Base-by-base conservation (phyloP, 2,329 filamentous ascomycete genomes). In the Fusarium algeriense region DNA sequence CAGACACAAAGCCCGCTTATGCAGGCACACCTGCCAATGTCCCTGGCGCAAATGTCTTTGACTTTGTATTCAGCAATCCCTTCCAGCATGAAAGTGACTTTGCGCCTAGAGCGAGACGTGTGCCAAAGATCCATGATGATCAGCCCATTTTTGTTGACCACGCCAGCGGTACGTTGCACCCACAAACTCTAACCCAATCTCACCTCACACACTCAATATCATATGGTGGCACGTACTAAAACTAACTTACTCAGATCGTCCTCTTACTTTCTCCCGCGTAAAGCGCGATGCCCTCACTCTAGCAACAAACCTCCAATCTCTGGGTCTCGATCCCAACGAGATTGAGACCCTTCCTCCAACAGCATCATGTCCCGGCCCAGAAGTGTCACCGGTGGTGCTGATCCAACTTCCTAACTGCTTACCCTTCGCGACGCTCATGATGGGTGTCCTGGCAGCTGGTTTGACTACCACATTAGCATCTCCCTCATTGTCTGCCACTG, bases 401-500 rank as follows among this genome's bases (percentile, higher is more conserved):
- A 75, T 84, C 64, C 82, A 84, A 63, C 76, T 84, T 13, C 82
- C 82, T 41, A 84, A 84, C 70, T 82, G 78, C 55, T 74, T 83
- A 3, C 76, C 79, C n/a, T 83, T 83, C 37, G 76, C 78, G 1
- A 77, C 81, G 1, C 56, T 80, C 11, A 34, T 81, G 5, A 74
- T 83, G 48, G 82, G 82, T 46, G 70, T 76, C n/a, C 73, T 83
- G 30, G 82, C 82, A 11, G 76, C 82, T 7, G 81, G 82, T 3
- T 71, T 83, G 32, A 83, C 82, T 2, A 79, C 80, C 6, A 83
- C 81, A 0, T 76, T 84, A 20, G 80, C 76, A 1, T 83, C 82
- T 0, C 81, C 82, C 0, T 79, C 80, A 5, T 73, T 84, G 35
- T 83, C 82, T 1, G 77, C 75, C 57, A 79, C 76, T 41, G 82